phyloP scores from a whole-genome alignment of 768 basidiomycete genomes.

The Boletus coccyginus region DNA sequence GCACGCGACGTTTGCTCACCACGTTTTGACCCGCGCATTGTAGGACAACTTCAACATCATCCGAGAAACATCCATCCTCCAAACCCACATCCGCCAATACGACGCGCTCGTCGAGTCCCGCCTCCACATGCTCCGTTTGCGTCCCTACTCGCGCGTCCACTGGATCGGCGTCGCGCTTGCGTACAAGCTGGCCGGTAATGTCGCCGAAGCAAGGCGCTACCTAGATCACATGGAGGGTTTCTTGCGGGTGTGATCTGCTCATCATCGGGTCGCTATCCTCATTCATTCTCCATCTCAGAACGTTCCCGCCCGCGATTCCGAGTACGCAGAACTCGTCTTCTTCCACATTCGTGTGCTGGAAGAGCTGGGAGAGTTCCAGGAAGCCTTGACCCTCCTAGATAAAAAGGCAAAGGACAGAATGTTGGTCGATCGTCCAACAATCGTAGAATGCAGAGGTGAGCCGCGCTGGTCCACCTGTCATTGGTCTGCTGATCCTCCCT shows the following conservation, averaged over 20 bases:
- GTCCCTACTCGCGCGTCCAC: conserved; percentile 81
- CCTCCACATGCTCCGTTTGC: conserved; percentile 70
- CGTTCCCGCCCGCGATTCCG: conserved; percentile 73
- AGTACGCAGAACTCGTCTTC: conserved; percentile 79
- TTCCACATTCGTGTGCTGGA: conserved; percentile 76
- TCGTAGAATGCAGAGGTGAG: conserved; percentile 68
- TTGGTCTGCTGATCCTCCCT: conserved; percentile 4
- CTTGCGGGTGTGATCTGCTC: conserved; percentile 52
- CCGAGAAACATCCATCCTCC: conserved; percentile 84
- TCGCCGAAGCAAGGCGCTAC: conserved; percentile 64
- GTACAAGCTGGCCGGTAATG: conserved; percentile 78
- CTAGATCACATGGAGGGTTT: conserved; percentile 69
- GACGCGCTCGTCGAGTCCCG: conserved; percentile 80
- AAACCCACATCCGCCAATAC: conserved; percentile 82
- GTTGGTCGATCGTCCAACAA: conserved; percentile 68
- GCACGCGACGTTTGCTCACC: neutral
- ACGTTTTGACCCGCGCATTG: neutral
- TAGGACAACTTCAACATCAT: conserved; percentile 95
- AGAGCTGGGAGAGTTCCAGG: conserved; percentile 59
- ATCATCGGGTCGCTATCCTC: neutral
- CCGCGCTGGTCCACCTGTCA: neutral
- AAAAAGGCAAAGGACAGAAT: conserved; percentile 56
- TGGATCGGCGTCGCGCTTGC: conserved; percentile 92
- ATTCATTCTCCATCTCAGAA: conserved; percentile 44
- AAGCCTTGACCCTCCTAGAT: conserved; percentile 65